A percentile compares a stretch with the other conserved stretches of the same genome.
These are phyloP conservation scores for Pulveroboletus frians DNA, from an alignment of 768 basidiomycete species.

Conservation along the genomic window DNA sequence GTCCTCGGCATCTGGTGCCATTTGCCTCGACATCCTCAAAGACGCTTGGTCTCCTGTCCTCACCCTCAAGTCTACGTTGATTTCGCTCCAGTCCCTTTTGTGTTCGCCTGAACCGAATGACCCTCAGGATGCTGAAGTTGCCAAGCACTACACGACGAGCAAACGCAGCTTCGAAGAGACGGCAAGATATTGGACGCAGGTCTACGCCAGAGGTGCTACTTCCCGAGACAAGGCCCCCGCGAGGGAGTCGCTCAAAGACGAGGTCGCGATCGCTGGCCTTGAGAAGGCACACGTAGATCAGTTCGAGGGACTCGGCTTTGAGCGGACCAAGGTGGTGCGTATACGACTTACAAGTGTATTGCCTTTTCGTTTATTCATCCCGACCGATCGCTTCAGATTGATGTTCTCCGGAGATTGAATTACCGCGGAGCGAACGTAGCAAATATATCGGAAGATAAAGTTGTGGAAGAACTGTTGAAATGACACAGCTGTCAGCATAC, in stretches of 20 bases:
- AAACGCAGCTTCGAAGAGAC: slow-evolving; percentile 86
- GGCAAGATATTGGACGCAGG: slow-evolving; percentile 89
- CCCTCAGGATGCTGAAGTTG: slow-evolving; percentile 97
- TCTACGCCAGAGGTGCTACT: slow-evolving; percentile 77
- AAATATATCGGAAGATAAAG: slow-evolving; percentile 74
- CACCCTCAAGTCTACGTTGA: slow-evolving; percentile 92
- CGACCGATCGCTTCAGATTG: slow-evolving; percentile 49
- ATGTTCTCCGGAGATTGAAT: slow-evolving; percentile 81
- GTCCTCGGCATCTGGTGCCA: slow-evolving; percentile 89
- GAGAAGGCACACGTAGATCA: slow-evolving; percentile 78
- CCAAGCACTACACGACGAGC: slow-evolving; percentile 92
- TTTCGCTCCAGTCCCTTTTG: slow-evolving; percentile 88
- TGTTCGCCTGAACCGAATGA: slow-evolving; percentile 95
- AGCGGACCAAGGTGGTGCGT: slow-evolving; percentile 80
- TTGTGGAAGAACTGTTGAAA: slow-evolving; percentile 84
- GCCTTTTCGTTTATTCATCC: background rate
- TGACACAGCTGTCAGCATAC: slow-evolving; percentile 30
- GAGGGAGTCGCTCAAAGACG: slow-evolving; percentile 34
- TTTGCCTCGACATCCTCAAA: slow-evolving; percentile 82
- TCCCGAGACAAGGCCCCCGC: slow-evolving; percentile 35
- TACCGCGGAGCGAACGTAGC: slow-evolving; percentile 80
- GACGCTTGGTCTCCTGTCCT: slow-evolving; percentile 96
- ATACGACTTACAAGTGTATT: background rate
- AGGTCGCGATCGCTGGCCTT: slow-evolving; percentile 71
- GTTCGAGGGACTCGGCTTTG: slow-evolving; percentile 81